Evolutionary conservation across 1,284 basidiomycete species (phyloP).

Genomic region (Retiboletus flavoniger): DNA sequence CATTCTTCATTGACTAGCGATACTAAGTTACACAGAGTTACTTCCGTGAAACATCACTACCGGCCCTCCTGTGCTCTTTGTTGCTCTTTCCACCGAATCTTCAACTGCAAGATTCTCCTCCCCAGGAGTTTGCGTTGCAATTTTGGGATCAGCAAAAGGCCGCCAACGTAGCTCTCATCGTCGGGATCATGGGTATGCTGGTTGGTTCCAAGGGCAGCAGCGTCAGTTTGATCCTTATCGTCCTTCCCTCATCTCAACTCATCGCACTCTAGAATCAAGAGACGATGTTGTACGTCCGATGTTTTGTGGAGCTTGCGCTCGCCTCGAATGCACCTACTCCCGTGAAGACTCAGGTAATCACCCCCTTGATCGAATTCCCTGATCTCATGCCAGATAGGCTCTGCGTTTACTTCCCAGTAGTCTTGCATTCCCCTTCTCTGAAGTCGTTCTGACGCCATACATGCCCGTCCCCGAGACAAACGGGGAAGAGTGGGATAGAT

Average conservation of each 20-base stretch:
- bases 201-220: conserved; percentile 71
- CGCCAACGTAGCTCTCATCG: conserved; percentile 72
- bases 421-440: conserved; percentile 59
- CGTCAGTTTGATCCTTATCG: conserved; percentile 36
- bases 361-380: conserved; percentile 7
- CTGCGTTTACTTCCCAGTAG: conserved; percentile 65
- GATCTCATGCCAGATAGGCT: conserved; percentile 44
- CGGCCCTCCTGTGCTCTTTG: conserved; percentile 77
- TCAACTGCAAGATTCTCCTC: conserved; percentile 62
- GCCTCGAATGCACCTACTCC: conserved; percentile 88
- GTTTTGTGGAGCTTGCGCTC: conserved; percentile 84
- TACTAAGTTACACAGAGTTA: conserved; percentile 68
- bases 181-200: conserved; percentile 79
- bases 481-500: conserved; percentile 84
- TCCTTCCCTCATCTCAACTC: background rate
- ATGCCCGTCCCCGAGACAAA: conserved; percentile 81
- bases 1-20: background rate
- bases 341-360: conserved; percentile 78
- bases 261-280: conserved; percentile 50
- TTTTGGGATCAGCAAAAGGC: conserved; percentile 95
- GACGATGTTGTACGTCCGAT: conserved; percentile 70
- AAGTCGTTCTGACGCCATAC: conserved; percentile 69
- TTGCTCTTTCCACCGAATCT: conserved; percentile 83
- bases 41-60: conserved; percentile 90
- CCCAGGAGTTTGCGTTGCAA: conserved; percentile 93